These are phyloP conservation scores for peach (Prunus persica) DNA, from an alignment of 306 rosid genomes.

Conservation along the genomic window DNA sequence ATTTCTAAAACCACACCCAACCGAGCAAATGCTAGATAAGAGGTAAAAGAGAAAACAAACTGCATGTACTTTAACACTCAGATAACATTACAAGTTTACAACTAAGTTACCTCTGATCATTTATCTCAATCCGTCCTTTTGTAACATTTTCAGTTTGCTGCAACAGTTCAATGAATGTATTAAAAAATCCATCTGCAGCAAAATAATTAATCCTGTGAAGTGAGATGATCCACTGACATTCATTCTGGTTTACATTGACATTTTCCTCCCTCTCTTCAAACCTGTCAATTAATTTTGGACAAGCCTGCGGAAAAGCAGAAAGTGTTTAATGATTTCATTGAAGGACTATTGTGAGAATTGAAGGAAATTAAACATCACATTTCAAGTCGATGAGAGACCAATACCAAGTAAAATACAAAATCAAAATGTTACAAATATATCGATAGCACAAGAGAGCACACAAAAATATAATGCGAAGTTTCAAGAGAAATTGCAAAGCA, in stretches of 20 bases:
- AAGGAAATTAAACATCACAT: neutral
- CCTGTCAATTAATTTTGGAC: constrained; percentile 95
- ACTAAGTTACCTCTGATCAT: constrained; percentile 74
- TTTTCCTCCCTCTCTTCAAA: constrained; percentile 98
- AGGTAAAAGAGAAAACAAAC: neutral
- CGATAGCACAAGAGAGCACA: neutral
- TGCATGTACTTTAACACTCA: neutral
- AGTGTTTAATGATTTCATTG: constrained; percentile 16
- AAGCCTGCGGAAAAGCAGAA: constrained; percentile 58
- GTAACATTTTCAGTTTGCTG: constrained; percentile 98
- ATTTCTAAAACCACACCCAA: neutral
- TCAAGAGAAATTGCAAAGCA: constrained; percentile 13
- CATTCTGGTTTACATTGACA: constrained; percentile 66
- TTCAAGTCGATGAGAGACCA: neutral
- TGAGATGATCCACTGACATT: constrained; percentile 10
- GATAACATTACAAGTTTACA: constrained; percentile 12
- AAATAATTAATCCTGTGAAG: constrained; percentile 17
- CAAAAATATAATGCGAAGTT: no score
- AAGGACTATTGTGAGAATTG: no score
- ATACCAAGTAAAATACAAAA: neutral
- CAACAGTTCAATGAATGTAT: constrained; percentile 85
- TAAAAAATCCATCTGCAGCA: constrained; percentile 92
- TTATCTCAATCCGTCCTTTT: constrained; percentile 70
- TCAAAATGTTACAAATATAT: neutral
- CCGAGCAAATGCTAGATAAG: neutral